Percentiles rank a stretch among this genome's conserved stretches.
These are phyloP conservation scores for Chalciporus chontae DNA, from an alignment of 768 basidiomycete species.

Conservation along the genomic window DNA sequence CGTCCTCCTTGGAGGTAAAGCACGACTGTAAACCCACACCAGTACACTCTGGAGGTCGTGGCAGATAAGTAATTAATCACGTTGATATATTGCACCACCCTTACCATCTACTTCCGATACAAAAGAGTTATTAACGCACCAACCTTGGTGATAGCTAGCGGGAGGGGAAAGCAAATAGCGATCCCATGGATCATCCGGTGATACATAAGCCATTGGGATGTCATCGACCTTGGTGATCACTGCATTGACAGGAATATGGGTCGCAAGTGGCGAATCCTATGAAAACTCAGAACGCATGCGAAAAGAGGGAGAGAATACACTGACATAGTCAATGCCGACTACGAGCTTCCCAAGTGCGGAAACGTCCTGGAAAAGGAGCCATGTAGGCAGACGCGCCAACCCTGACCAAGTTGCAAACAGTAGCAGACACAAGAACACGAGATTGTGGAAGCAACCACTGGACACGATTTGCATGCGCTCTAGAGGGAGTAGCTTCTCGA, in stretches of 20 bases:
- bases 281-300: slow-evolving; percentile 1
- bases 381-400: slow-evolving; percentile 24
- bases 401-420: slow-evolving; percentile 33
- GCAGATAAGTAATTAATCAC: background rate
- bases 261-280: slow-evolving; percentile 61
- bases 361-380: slow-evolving; percentile 50
- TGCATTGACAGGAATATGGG: slow-evolving; percentile 52
- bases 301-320: slow-evolving; percentile 19
- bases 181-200: slow-evolving; percentile 42
- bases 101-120: slow-evolving; percentile 24
- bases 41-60: slow-evolving; percentile 5
- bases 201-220: slow-evolving; percentile 34
- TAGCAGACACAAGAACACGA: slow-evolving; percentile 54
- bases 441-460: slow-evolving; percentile 78
- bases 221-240: slow-evolving; percentile 70
- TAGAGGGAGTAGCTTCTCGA: slow-evolving; percentile 37
- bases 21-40: slow-evolving; percentile 32
- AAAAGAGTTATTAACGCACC: slow-evolving; percentile 51
- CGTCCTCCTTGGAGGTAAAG: slow-evolving; percentile 37
- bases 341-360: slow-evolving; percentile 52
- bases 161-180: slow-evolving; percentile 35
- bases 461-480: slow-evolving; percentile 59
- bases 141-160: slow-evolving; percentile 39
- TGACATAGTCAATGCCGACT: slow-evolving; percentile 48
- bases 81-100: background rate